phyloP scores from a whole-genome alignment of 2,329 filamentous ascomycete genomes.

The Drechslerella coelobrocha region DNA sequence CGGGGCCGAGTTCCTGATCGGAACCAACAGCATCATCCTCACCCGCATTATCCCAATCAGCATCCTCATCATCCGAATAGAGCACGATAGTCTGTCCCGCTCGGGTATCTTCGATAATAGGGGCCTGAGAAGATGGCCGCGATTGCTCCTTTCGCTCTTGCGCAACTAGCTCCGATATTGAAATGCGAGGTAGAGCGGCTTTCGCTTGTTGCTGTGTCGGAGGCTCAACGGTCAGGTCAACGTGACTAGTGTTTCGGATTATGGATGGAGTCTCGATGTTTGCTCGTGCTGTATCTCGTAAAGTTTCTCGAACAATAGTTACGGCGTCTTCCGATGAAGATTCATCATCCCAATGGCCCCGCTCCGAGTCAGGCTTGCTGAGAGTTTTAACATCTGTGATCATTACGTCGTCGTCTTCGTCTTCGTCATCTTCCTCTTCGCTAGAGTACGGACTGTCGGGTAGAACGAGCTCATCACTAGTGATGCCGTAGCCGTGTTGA shows the following conservation, averaged over 20 bases:
- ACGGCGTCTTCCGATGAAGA: slow-evolving; percentile 11
- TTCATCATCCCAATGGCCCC: slow-evolving; percentile 1
- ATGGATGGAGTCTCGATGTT: slow-evolving; percentile 1
- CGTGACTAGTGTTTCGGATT: slow-evolving; percentile 13
- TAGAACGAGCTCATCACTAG: slow-evolving; percentile 51
- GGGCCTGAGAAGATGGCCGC: slow-evolving; percentile 25
- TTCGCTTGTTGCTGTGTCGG: slow-evolving; percentile 12
- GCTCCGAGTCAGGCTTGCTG: slow-evolving; percentile 3
- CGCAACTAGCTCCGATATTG: slow-evolving; percentile 37
- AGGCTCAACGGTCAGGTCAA: slow-evolving; percentile 32
- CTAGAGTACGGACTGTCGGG: slow-evolving; percentile 46
- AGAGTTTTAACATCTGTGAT: slow-evolving; percentile 40
- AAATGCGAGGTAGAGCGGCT: slow-evolving; percentile 25
- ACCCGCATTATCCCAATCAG: slow-evolving; percentile 11
- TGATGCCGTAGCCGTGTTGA: slow-evolving; percentile 53
- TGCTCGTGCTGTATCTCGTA: slow-evolving; percentile 2
- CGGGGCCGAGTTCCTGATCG: slow-evolving; percentile 8
- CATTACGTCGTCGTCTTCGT: slow-evolving; percentile 52
- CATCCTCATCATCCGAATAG: slow-evolving; percentile 38
- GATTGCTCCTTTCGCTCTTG: slow-evolving; percentile 31
- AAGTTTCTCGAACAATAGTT: slow-evolving; percentile 13
- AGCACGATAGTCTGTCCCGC: slow-evolving; percentile 7
- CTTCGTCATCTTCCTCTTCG: slow-evolving; percentile 50
- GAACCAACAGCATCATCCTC: slow-evolving; percentile 28
- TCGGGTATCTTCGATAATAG: slow-evolving; percentile 14